phyloP scores from a whole-genome alignment of 2,329 filamentous ascomycete species.

The Calonectria honghensis region DNA sequence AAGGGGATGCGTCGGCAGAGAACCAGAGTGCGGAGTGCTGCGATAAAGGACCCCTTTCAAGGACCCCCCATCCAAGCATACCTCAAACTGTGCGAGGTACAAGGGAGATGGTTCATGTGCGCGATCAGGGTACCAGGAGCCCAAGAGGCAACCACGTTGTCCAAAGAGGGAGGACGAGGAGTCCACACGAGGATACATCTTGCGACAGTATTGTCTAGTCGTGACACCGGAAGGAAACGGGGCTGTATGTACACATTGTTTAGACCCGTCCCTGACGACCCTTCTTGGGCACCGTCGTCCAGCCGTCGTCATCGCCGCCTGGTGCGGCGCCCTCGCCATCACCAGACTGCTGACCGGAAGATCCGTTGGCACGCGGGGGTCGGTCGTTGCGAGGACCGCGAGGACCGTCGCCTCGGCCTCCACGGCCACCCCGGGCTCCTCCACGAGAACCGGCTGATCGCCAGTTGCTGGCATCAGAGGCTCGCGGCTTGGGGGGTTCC shows the following conservation, averaged over 20 bases:
- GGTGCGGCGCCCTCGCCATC: constrained; percentile 60
- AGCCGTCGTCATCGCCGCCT: constrained; percentile 75
- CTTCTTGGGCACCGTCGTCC: constrained; percentile 73
- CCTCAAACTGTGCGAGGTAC: constrained; percentile 33
- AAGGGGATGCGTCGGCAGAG: constrained; percentile 37
- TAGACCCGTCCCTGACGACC: constrained; percentile 60
- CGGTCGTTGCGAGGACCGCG: constrained; percentile 67
- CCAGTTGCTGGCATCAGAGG: constrained; percentile 77
- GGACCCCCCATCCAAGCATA: constrained; percentile 20
- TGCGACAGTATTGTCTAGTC: constrained; percentile 60
- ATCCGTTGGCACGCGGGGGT: constrained; percentile 70
- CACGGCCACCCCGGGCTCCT: constrained; percentile 65
- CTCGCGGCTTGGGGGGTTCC: constrained; percentile 70
- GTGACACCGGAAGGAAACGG: constrained; percentile 59
- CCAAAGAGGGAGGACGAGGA: constrained; percentile 32
- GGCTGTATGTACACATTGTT: constrained; percentile 60
- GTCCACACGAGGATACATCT: constrained; percentile 54
- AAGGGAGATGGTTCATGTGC: constrained; percentile 50
- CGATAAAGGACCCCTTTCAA: neutral
- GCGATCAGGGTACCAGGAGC: constrained; percentile 45
- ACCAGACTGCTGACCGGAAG: constrained; percentile 61
- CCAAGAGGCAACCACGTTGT: constrained; percentile 47
- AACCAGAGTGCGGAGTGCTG: constrained; percentile 35
- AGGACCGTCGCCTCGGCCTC: constrained; percentile 65
- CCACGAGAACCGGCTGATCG: constrained; percentile 71